phyloP scores from a whole-genome alignment of 2,329 filamentous ascomycete genomes.

The Fonsecaea nubica region DNA sequence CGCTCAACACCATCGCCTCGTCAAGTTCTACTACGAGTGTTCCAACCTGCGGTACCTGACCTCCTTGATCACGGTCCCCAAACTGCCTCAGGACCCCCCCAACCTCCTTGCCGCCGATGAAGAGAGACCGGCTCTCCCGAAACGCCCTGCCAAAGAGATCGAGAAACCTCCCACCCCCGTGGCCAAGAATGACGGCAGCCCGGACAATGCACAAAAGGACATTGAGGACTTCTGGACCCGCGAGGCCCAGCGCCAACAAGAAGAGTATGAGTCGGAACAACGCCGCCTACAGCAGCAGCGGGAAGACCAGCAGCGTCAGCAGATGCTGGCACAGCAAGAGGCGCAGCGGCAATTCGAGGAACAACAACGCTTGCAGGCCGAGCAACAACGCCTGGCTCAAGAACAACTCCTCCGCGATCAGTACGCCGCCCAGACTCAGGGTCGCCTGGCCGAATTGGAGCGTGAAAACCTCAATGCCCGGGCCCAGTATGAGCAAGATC shows the following conservation, averaged over 20 bases:
- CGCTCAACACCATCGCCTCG: conserved; percentile 92
- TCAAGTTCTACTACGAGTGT: conserved; percentile 99
- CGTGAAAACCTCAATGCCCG: conserved; percentile 92
- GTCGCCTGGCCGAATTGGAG: conserved; percentile 92
- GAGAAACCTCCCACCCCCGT: conserved; percentile 72
- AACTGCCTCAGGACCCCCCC: conserved; percentile 90
- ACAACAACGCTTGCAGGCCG: conserved; percentile 83
- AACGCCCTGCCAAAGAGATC: conserved; percentile 73
- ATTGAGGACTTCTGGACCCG: conserved; percentile 99
- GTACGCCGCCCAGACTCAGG: conserved; percentile 90
- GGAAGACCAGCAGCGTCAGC: conserved; percentile 77
- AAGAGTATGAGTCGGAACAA: conserved; percentile 95
- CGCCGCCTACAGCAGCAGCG: conserved; percentile 85
- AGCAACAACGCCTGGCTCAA: conserved; percentile 89
- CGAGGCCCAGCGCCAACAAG: conserved; percentile 87
- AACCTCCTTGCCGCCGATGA: conserved; percentile 87
- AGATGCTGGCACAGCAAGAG: conserved; percentile 81
- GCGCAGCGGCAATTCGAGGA: conserved; percentile 96
- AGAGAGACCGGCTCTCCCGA: conserved; percentile 79
- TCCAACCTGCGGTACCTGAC: conserved; percentile 97
- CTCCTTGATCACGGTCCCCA: conserved; percentile 93
- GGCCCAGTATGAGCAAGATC: conserved; percentile 95
- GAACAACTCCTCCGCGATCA: conserved; percentile 89
- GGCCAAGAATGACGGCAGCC: conserved; percentile 65
- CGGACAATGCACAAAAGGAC: conserved; percentile 75